These are phyloP conservation scores for Penicillium paneum DNA, from an alignment of 2,329 filamentous ascomycete genomes.

Conservation along the genomic window DNA sequence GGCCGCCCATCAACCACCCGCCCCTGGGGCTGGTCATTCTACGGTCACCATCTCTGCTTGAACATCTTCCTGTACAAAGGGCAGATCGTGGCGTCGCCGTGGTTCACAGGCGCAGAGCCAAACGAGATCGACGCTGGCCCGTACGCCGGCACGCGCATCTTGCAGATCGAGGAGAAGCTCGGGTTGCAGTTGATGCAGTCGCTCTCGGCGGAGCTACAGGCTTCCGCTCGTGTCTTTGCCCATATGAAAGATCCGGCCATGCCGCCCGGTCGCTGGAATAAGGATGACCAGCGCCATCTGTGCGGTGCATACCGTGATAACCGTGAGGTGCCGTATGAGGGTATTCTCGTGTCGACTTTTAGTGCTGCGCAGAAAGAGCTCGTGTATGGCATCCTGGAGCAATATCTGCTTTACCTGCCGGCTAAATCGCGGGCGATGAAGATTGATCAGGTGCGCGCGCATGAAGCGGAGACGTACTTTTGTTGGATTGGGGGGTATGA, in stretches of 20 bases:
- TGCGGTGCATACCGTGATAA: slow-evolving; percentile 79
- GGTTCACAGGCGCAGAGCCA: slow-evolving; percentile 77
- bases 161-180: slow-evolving; percentile 61
- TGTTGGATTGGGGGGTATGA: slow-evolving; percentile 70
- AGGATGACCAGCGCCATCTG: slow-evolving; percentile 73
- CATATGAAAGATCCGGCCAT: slow-evolving; percentile 63
- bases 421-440: slow-evolving; percentile 52
- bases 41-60: slow-evolving; percentile 75
- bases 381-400: slow-evolving; percentile 57
- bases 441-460: slow-evolving; percentile 53
- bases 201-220: slow-evolving; percentile 48
- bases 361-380: slow-evolving; percentile 49
- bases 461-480: slow-evolving; percentile 71
- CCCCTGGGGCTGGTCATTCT: slow-evolving; percentile 72
- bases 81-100: slow-evolving; percentile 68
- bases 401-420: slow-evolving; percentile 69
- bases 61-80: slow-evolving; percentile 64
- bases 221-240: slow-evolving; percentile 56
- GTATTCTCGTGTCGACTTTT: slow-evolving; percentile 53
- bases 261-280: slow-evolving; percentile 66
- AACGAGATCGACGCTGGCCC: slow-evolving; percentile 67
- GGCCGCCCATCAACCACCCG: slow-evolving; percentile 55
- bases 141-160: slow-evolving; percentile 62
- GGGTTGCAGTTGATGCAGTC: slow-evolving; percentile 69
- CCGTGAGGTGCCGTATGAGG: slow-evolving; percentile 70